Base-by-base conservation (phyloP, 225 moss, liverwort and hornwort species). In the Rhytidiadelphus loreus region DNA sequence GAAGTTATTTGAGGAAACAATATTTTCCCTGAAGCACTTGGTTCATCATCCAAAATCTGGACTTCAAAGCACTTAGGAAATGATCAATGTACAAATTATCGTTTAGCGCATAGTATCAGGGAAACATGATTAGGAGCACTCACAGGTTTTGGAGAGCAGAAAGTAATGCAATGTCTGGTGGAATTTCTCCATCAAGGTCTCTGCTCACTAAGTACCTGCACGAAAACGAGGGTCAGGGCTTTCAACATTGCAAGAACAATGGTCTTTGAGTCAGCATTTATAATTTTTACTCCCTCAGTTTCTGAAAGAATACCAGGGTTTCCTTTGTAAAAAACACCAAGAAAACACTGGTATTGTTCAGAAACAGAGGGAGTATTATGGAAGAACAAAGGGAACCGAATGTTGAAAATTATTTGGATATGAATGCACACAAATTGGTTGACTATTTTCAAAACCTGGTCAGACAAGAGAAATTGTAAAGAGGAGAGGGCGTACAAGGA, bases 71-170 rank as follows among this genome's bases (percentile, higher is more conserved):
- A 7, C 57, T 28, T 11, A 6, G 17, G 79, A 1, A 6, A 25
- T 25, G 25, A 77, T n/a, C 39, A 39, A 39, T 57, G 26, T 56
- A 56, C 56, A 77, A 53, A 55, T 37, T 15, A 24, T 55, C 1
- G 6, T 25, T 55, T 25, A 1, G 2, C 1, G 9, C 25, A 25
- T 6, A 77, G 3, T 56, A 56, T 35, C 14, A 37, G 0, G 22
- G 14, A 35, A 52, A 53, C 55, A 55, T 37, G 37, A 55, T 24
- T 9, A 56, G 14, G 41, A 58, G 9, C 30, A 80, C 90, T 80
- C 73, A 92, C 92, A 92, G 80, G 53, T 81, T 80, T 63, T 72
- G 83, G 56, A 92, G 92, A 61, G 90, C 92, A 59, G 88, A 73
- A 52, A 92, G 88, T 70, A 61, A 90, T 69, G 86, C 87, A 44